Evolutionary conservation across 2,329 filamentous ascomycete species (phyloP).

Genomic region (Cladosporium phlei): DNA sequence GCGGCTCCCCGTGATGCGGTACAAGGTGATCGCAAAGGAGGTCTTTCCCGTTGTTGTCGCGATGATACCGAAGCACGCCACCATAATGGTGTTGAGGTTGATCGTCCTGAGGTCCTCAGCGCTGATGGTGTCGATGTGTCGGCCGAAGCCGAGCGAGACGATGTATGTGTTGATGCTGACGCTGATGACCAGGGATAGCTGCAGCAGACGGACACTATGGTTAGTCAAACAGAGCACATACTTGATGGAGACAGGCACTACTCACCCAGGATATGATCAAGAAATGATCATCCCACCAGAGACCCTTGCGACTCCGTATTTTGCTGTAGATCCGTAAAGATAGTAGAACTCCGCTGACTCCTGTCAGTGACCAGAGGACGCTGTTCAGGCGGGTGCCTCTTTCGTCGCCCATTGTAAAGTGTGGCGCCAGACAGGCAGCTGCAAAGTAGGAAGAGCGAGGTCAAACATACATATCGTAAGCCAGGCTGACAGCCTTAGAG

Average conservation of each 20-base stretch:
- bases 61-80: constrained; percentile 6
- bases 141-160: constrained; percentile 5
- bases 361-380: constrained; percentile 1
- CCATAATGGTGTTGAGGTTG: constrained; percentile 8
- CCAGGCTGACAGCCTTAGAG: no score
- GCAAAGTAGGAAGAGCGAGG: no score
- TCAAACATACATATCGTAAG: no score
- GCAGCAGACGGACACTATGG: no score
- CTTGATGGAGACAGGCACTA: no score
- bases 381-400: constrained; percentile 4
- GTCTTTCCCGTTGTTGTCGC: constrained; percentile 12
- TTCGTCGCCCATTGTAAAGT: constrained; percentile 2
- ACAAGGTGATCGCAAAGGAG: constrained; percentile 10
- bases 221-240: no score
- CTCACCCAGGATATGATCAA: constrained; percentile 11
- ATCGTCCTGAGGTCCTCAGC: constrained; percentile 6
- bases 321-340: constrained; percentile 9
- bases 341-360: background rate
- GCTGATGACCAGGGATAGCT: constrained; percentile 3
- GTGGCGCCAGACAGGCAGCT: no score
- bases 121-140: constrained; percentile 7
- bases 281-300: constrained; percentile 13
- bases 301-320: constrained; percentile 7
- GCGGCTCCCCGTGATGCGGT: constrained; percentile 1
- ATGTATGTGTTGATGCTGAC: constrained; percentile 7